phyloP scores from a whole-genome alignment of 2,329 filamentous ascomycete species.

The Trichoderma polysporum region DNA sequence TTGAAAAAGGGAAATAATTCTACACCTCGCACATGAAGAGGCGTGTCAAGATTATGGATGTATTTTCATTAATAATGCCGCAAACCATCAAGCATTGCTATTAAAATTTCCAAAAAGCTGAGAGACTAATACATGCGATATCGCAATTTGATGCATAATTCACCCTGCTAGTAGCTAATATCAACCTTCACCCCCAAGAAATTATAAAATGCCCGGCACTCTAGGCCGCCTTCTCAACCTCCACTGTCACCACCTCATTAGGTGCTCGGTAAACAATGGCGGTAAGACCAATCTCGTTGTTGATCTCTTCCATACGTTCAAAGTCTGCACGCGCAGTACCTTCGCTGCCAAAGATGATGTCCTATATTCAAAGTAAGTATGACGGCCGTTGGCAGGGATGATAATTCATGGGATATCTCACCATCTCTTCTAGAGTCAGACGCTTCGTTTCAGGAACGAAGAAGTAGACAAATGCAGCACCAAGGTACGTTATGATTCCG shows the following conservation, averaged over 20 bases:
- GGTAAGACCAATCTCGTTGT: slow-evolving; percentile 63
- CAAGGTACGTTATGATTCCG: slow-evolving; percentile 61
- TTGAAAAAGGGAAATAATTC: not conserved
- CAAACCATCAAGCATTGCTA: not conserved
- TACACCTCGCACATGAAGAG: not conserved
- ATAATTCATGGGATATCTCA: not conserved
- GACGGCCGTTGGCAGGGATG: accelerated
- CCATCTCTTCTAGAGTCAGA: slow-evolving; percentile 64
- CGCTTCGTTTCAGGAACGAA: slow-evolving; percentile 66
- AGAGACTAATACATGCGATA: not conserved
- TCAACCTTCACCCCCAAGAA: not conserved
- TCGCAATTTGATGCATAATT: not conserved
- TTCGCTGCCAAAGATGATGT: slow-evolving; percentile 65
- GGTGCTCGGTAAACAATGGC: slow-evolving; percentile 12
- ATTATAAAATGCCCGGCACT: not conserved
- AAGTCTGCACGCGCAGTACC: slow-evolving; percentile 66
- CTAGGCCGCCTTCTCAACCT: slow-evolving; percentile 17
- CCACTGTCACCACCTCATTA: slow-evolving; percentile 12
- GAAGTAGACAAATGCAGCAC: slow-evolving; percentile 62
- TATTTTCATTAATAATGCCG: not conserved
- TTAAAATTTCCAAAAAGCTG: not conserved
- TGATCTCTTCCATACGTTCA: slow-evolving; percentile 72
- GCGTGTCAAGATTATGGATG: not conserved
- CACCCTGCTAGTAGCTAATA: not conserved
- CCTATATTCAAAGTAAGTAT: slow-evolving; percentile 38